Evolutionary conservation across 176 grass and related monocot genomes (phyloP).

Genomic region (Microstegium vimineum): DNA sequence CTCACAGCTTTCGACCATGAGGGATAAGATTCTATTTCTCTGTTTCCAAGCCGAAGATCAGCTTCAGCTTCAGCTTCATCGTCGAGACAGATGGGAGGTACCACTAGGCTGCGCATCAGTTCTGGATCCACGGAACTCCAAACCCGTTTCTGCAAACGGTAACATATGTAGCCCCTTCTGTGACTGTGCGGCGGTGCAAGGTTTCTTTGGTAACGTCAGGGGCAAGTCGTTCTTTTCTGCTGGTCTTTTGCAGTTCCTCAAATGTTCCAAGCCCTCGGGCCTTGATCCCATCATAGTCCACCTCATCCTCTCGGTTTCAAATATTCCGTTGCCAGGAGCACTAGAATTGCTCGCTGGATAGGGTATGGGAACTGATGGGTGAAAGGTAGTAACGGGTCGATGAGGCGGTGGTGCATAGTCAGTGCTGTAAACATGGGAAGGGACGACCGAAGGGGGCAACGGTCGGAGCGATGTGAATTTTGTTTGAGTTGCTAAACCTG

Average conservation of each 20-base stretch:
- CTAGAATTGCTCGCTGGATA: constrained; percentile 15
- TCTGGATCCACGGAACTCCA: constrained; percentile 15
- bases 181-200: constrained; percentile 18
- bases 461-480: constrained; percentile 51
- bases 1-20: constrained; percentile 4
- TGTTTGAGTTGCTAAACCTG: constrained; percentile 19
- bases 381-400: constrained; percentile 22
- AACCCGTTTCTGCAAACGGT: background rate
- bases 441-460: constrained; percentile 43
- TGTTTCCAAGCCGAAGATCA: constrained; percentile 5
- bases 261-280: constrained; percentile 14
- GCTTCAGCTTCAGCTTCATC: constrained; percentile 6
- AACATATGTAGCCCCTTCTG: constrained; percentile 8
- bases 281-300: constrained; percentile 24
- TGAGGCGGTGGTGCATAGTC: constrained; percentile 31
- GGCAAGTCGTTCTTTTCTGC: constrained; percentile 16
- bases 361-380: constrained; percentile 12
- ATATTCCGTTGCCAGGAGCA: background rate
- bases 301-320: constrained; percentile 28
- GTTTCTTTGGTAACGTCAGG: constrained; percentile 34
- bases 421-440: constrained; percentile 32
- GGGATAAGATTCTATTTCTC: background rate
- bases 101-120: constrained; percentile 17
- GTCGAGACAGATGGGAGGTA: background rate
- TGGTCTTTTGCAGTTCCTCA: constrained; percentile 33